A percentile compares a stretch with the other conserved stretches of the same genome.
These are phyloP conservation scores for Fusarium temperatum DNA, from an alignment of 2,329 filamentous ascomycete genomes.

Conservation along the genomic window DNA sequence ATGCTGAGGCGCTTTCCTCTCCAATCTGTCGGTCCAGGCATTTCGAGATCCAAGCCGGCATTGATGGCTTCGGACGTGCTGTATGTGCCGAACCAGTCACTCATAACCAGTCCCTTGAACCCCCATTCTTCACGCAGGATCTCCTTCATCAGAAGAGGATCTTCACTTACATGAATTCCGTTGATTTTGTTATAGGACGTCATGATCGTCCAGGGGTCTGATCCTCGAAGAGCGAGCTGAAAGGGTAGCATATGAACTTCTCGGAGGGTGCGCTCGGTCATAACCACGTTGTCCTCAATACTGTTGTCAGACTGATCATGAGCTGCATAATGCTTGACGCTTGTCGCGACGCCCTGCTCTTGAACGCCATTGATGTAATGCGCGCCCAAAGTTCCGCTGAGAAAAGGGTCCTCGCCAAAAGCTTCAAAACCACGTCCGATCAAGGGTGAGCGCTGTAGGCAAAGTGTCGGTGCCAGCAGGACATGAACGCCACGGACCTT, in stretches of 20 bases:
- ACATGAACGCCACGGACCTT: constrained; percentile 72
- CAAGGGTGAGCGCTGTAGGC: constrained; percentile 53
- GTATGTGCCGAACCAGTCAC: constrained; percentile 50
- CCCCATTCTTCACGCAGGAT: constrained; percentile 46
- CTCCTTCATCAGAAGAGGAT: constrained; percentile 32
- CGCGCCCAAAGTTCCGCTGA: constrained; percentile 49
- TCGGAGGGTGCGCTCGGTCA: constrained; percentile 34
- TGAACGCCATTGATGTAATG: constrained; percentile 50
- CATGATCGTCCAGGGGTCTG: constrained; percentile 50
- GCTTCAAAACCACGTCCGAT: constrained; percentile 55
- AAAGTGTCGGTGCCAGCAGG: constrained; percentile 53
- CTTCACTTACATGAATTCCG: constrained; percentile 45
- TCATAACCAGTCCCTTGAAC: constrained; percentile 31
- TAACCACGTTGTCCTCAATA: constrained; percentile 35
- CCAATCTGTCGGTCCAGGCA: constrained; percentile 47
- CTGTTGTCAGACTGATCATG: constrained; percentile 49
- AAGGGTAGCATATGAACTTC: constrained; percentile 48
- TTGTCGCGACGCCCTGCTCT: constrained; percentile 50
- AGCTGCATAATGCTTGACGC: constrained; percentile 54
- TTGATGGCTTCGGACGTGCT: constrained; percentile 44
- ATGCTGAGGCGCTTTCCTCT: constrained; percentile 36
- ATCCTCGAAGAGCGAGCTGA: constrained; percentile 49
- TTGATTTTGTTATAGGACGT: constrained; percentile 50
- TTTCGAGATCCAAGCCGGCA: constrained; percentile 44
- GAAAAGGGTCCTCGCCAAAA: constrained; percentile 52